Base-by-base conservation (phyloP, 352 stramenopile genomes). In the Blastocystis sp. region DNA sequence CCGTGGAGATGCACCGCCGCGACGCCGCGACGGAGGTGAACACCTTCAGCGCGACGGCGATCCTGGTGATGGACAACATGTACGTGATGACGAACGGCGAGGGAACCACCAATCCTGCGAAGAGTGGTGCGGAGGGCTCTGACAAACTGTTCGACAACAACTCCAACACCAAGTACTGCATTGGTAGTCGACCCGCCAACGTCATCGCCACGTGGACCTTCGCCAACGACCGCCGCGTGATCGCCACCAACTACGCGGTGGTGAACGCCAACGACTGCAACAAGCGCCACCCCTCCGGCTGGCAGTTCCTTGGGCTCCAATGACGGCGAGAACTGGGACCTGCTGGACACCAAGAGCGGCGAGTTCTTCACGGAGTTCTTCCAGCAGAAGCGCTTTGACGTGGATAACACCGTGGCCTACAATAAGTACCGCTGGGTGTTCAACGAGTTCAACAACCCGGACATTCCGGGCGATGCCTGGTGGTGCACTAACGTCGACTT, bases 81-180 rank as follows among this genome's bases (percentile, higher is more conserved):
- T 82, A 82, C 61, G 48, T 66, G 61, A 38, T 82, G 2, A 28
- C 59, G 21, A 21, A 67, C 14, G 74, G 74, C 23, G 40, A 23
- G 41, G 66, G 66, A 28, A 10, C 41, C 28, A 56, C 66, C 10
- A n/a, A 59, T 11, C 66, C 66, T 34, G 66, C 40, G 4, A 64
- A 28, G 69, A 56, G 2, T 2, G 76, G 76, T 3, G 45, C 9
- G 7, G 23, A 76, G 40, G 76, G 76, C 52, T 14, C 14, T 3
- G 56, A 86, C 48, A 86, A 74, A 21, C 40, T 88, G 45, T 88
- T 88, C 45, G 78, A 88, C 52, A 88, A 76, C 67, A 88, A 88
- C 38, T 43, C 53, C 21, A 21, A 77, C 23, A 88, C 78, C 19
- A 69, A 56, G 48, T 41, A 69, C 23, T 21, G n/a, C 10, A 56